These are phyloP conservation scores for Ophiosphaerella herpotricha DNA, from an alignment of 2,329 filamentous ascomycete genomes.

Conservation along the genomic window DNA sequence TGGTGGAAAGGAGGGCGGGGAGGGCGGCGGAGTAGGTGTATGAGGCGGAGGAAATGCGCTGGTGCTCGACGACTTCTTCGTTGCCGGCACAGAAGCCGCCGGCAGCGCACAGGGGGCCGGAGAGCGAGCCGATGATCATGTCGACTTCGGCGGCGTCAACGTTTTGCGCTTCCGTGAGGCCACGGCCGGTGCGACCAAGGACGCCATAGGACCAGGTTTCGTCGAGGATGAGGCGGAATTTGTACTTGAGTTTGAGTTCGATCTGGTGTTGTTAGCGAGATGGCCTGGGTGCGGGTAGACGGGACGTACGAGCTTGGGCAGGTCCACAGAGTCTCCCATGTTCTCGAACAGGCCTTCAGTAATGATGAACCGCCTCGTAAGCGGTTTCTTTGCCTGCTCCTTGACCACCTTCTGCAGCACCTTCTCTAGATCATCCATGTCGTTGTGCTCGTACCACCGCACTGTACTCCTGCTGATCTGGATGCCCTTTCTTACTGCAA, in stretches of 20 bases:
- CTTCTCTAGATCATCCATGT: conserved; percentile 89
- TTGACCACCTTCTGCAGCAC: conserved; percentile 84
- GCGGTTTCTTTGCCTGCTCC: conserved; percentile 84
- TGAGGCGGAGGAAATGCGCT: conserved; percentile 87
- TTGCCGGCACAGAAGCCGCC: conserved; percentile 95
- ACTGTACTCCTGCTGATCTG: conserved; percentile 92
- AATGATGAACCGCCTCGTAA: conserved; percentile 93
- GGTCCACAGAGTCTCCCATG: conserved; percentile 79
- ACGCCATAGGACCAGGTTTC: conserved; percentile 98
- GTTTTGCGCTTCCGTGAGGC: conserved; percentile 94
- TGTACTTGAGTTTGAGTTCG: conserved; percentile 93
- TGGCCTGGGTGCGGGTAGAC: neutral
- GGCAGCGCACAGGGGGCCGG: conserved; percentile 86
- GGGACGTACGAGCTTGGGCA: conserved; percentile 75
- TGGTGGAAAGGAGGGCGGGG: conserved; percentile 93
- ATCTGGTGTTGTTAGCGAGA: conserved; percentile 57
- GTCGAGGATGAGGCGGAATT: conserved; percentile 95
- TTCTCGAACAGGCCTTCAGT: conserved; percentile 95
- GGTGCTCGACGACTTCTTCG: conserved; percentile 91
- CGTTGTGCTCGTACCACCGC: conserved; percentile 92
- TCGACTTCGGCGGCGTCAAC: conserved; percentile 92
- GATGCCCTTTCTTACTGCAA: conserved; percentile 89
- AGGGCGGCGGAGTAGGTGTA: conserved; percentile 97
- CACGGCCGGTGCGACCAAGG: conserved; percentile 85
- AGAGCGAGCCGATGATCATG: conserved; percentile 94